A percentile compares a stretch with the other conserved stretches of the same genome.
Conservation (phyloP, 2,329 filamentous ascomycete species). For the Nannizziopsis barbatae region DNA sequence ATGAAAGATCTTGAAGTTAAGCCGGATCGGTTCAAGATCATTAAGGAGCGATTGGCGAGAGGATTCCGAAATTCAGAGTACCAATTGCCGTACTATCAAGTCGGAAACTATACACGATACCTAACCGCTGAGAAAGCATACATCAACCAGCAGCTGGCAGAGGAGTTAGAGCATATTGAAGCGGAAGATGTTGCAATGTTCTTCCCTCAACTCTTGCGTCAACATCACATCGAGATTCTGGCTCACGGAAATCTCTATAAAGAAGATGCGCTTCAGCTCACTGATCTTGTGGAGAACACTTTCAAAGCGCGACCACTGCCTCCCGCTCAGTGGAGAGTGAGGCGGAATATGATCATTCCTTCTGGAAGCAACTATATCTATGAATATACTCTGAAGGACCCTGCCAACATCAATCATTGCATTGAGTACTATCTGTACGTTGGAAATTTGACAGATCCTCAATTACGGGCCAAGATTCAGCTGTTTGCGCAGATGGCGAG, state of each 20-base stretch:
- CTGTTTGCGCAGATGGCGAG: constrained; percentile 83
- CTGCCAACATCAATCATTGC: constrained; percentile 79
- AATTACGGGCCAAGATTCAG: constrained; percentile 61
- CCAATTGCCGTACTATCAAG: constrained; percentile 78
- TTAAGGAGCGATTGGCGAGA: constrained; percentile 72
- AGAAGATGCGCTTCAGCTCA: constrained; percentile 78
- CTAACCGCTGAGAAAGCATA: constrained; percentile 66
- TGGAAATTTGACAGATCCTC: constrained; percentile 57
- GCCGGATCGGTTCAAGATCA: constrained; percentile 78
- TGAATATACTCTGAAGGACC: constrained; percentile 67
- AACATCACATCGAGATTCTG: constrained; percentile 78
- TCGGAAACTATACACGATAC: constrained; percentile 71
- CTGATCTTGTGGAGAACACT: constrained; percentile 66
- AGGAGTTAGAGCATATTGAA: constrained; percentile 64
- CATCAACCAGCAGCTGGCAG: constrained; percentile 66
- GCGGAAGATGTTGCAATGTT: constrained; percentile 64
- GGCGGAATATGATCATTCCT: constrained; percentile 65
- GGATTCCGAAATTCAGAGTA: constrained; percentile 78
- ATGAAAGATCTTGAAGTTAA: constrained; percentile 76
- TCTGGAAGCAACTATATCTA: constrained; percentile 75
- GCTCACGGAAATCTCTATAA: constrained; percentile 90
- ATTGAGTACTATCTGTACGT: constrained; percentile 67
- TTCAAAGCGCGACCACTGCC: constrained; percentile 65
- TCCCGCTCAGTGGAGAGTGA: constrained; percentile 65
- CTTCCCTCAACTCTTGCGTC: constrained; percentile 66